Evolutionary conservation across 495 filamentous ascomycete genomes (phyloP), one percentile per base, ranked within the genome.

Genomic region (Venustampulla echinocandica): DNA sequence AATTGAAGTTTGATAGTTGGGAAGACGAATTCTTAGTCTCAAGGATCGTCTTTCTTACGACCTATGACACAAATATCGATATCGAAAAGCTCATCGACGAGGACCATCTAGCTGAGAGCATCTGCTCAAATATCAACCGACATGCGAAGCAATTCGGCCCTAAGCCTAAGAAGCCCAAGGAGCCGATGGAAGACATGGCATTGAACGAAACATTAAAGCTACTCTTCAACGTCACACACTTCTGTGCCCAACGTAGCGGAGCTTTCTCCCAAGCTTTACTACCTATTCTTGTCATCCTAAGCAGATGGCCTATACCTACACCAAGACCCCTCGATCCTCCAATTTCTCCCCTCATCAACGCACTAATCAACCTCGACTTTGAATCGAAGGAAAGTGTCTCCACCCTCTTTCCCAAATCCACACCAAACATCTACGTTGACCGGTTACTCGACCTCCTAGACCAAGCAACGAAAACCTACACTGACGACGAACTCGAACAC

Each of bases 11-110:
- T 52, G 82, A 90, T 60, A 82, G 71, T 54, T 70, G 73, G 13
- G 89, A 97, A 40, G 85, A 98, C 56, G 90, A 98, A 61, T 94
- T 98, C 65, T 68, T 96, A 0, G 67, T 78, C 25, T 84, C 83
- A 33, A 76, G 92, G 24, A 82, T 98, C 17, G 65, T 97, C 7
- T 88, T 97, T 49, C 68, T 96, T 2, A 76, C 82, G 10, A 97
- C 92, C 0, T 97, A 96, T 55, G 75, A 79, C 22, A 89, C 88
- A 4, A 77, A 73, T 3, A 57, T 85, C 40, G 69, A 88, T 52
- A 80, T 92, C 41, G 66, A 74, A 21, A 63, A 69, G 0, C 73
- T 95, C 2, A 76, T 95, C 44, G 75, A 83, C 24, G 59, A 88
- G 19, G 65, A 90, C 58, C 66, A 74, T 4, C 65, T 97, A 3